These are phyloP conservation scores for Hansenula anomala DNA, from an alignment of 1,139 yeast genomes.

Conservation along the genomic window DNA sequence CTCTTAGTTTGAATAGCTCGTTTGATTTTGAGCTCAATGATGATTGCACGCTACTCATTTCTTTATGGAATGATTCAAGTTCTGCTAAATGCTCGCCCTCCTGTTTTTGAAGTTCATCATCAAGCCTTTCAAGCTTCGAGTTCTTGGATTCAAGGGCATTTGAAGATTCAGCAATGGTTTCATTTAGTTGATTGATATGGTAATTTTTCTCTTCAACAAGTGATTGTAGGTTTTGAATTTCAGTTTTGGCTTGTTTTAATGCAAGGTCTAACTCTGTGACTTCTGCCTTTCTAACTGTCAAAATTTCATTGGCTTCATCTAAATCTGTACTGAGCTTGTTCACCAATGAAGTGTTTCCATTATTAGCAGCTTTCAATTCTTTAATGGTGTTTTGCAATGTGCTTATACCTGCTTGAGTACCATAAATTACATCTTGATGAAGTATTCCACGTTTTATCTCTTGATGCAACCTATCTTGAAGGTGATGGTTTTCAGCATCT, in stretches of 20 bases:
- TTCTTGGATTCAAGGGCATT: constrained; percentile 23
- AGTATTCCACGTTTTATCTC: too few relatives aligned
- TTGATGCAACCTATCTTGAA: too few relatives aligned
- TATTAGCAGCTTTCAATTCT: not conserved
- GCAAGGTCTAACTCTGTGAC: constrained; percentile 20
- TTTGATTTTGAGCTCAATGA: constrained; percentile 24
- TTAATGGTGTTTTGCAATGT: not conserved
- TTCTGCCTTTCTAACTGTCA: constrained; percentile 20
- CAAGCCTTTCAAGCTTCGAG: constrained; percentile 20
- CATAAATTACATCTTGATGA: constrained; percentile 1
- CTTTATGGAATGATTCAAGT: constrained; percentile 30
- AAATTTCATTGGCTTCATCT: constrained; percentile 14
- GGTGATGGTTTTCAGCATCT: constrained; percentile 3
- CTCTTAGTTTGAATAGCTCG: constrained; percentile 20
- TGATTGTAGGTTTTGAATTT: constrained; percentile 6
- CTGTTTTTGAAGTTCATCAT: constrained; percentile 23
- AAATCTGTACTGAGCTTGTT: not conserved
- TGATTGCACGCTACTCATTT: constrained; percentile 26
- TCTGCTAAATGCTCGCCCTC: constrained; percentile 31
- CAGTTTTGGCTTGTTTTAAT: constrained; percentile 12
- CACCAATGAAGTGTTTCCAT: not conserved
- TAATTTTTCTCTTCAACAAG: constrained; percentile 8
- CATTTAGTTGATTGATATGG: constrained; percentile 9
- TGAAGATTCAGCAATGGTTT: constrained; percentile 10
- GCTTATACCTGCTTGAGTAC: not conserved